These are phyloP conservation scores for Ascosphaera aggregata DNA, from an alignment of 2,329 filamentous ascomycete genomes.

Conservation along the genomic window DNA sequence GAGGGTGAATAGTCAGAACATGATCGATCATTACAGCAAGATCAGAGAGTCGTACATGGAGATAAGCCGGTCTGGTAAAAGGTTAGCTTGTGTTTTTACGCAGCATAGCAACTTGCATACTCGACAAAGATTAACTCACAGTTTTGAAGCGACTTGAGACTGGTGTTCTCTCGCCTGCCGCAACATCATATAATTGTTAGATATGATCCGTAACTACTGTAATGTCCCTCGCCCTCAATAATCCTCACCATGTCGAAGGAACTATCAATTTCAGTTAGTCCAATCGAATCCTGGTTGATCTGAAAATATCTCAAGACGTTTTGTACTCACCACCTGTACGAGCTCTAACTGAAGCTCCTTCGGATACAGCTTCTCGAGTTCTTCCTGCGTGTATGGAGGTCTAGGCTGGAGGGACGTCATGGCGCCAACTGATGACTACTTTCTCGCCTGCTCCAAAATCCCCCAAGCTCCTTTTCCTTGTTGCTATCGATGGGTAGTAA, in stretches of 20 bases:
- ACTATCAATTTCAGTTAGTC: too few relatives aligned
- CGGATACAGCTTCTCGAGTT: slow-evolving; percentile 66
- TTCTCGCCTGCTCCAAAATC: too few relatives aligned
- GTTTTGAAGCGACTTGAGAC: slow-evolving; percentile 77
- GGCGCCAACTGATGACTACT: too few relatives aligned
- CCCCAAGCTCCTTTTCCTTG: too few relatives aligned
- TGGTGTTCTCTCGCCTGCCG: slow-evolving; percentile 54
- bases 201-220: slow-evolving; percentile 1
- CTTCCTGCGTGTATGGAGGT: slow-evolving; percentile 52
- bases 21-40: too few relatives aligned
- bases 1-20: too few relatives aligned
- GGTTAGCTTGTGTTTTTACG: neutral
- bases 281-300: too few relatives aligned
- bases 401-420: slow-evolving; percentile 67
- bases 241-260: slow-evolving; percentile 48
- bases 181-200: neutral
- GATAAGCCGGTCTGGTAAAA: slow-evolving; percentile 22
- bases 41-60: slow-evolving; percentile 18
- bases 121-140: slow-evolving; percentile 14
- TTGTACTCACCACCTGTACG: slow-evolving; percentile 48
- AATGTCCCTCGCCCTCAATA: slow-evolving; percentile 2
- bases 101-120: neutral
- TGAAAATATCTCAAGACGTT: neutral
- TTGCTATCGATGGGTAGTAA: too few relatives aligned
- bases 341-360: slow-evolving; percentile 56